Evolutionary conservation across 495 filamentous ascomycete genomes (phyloP), one percentile per base, ranked within the genome.

Genomic region (Chaetomium cochliodes): DNA sequence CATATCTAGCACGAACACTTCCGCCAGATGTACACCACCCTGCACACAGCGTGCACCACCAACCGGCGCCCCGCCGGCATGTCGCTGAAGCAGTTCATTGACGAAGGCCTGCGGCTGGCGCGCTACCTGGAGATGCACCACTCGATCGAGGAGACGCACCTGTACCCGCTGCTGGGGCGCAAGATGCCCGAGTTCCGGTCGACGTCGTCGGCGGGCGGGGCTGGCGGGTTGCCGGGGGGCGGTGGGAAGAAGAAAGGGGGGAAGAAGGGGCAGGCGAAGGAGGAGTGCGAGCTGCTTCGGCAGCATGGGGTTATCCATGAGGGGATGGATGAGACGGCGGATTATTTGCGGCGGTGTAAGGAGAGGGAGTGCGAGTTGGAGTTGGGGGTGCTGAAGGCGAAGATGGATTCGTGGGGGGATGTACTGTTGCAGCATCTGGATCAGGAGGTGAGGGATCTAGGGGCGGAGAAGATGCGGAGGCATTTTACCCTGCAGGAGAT

Each of bases 391-490:
- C 66, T 96, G 76, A 89, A 87, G 76, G 77, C 73, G 57, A 79
- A 90, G 69, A 88, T 96, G 88, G 78, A 85, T 66, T 67, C 61
- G 47, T 86, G 81, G 80, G 82, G 87, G n/a, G 77, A 80, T 22
- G 88, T 92, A 57, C 70, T 93, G 46, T 88, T 89, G 85, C 76
- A 69, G 55, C 90, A 93, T 80, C 73, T 93, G 58, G 87, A 90
- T 65, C 82, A 92, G 63, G 90, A 92, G 78, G 89, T 92, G 5
- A 66, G 79, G 68, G 83, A 86, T 33, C 73, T 93, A 4, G 82
- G 84, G 5, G 89, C 92, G 51, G 90, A 94, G 71, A 93, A 92
- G 73, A 96, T 97, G 93, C 81, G 92, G 70, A 85, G 82, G 69
- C 92, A 88, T 74, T 97, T 91, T 91, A 88, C 80, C 0, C 30